phyloP scores from a whole-genome alignment of 176 grass and related monocot genomes.

The Cenchrus purpureus region DNA sequence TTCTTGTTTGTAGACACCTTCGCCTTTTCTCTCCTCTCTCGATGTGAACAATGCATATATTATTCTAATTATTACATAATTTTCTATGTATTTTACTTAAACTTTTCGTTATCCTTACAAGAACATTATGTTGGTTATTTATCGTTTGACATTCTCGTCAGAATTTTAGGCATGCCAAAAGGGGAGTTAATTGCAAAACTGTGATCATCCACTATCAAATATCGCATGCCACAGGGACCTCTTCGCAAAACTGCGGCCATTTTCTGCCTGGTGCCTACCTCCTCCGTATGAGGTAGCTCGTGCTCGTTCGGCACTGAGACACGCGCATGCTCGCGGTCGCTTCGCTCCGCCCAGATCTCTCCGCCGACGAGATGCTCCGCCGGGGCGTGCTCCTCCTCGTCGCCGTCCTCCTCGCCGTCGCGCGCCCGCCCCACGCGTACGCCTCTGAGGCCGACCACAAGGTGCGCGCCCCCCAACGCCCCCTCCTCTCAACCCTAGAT shows the following conservation, averaged over 20 bases:
- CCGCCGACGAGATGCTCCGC: constrained; percentile 58
- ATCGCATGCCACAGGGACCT: not conserved
- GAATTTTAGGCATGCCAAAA: no score
- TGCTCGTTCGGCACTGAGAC: constrained; percentile 40
- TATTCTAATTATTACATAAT: no score
- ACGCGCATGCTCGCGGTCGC: constrained; percentile 19
- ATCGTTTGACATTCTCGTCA: no score
- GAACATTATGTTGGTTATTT: no score
- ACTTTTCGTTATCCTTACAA: no score
- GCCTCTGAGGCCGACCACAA: constrained; percentile 85
- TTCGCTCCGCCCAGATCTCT: constrained; percentile 41
- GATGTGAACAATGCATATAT: no score
- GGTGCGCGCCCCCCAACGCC: constrained; percentile 39
- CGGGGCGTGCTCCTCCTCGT: constrained; percentile 22
- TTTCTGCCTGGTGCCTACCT: not conserved
- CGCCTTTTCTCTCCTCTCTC: no score
- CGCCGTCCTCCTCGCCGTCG: constrained; percentile 25
- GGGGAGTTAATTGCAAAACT: no score
- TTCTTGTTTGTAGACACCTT: no score
- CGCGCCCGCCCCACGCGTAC: constrained; percentile 30
- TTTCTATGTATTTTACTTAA: no score
- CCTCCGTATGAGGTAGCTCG: constrained; percentile 42
- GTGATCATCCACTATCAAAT: not conserved
- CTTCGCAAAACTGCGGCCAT: not conserved
- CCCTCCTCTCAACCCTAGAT: constrained; percentile 29